A percentile compares a stretch with the other conserved stretches of the same genome.
Evolutionary conservation across 805 yeast genomes (phyloP).

Genomic region (Candida nitratophila): DNA sequence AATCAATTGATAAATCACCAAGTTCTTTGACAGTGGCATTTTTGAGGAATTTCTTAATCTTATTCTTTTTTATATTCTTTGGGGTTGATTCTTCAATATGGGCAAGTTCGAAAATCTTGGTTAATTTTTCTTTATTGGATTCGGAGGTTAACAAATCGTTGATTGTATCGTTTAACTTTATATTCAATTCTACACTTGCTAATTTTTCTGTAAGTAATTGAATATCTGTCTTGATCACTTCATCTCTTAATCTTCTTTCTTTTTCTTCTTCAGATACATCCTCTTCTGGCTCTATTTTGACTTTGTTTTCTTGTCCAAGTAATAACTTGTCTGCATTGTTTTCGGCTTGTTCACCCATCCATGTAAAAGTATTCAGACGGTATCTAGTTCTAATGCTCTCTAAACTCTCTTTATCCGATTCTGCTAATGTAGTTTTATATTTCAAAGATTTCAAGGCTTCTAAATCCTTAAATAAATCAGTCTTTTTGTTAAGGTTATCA

Average conservation of each 20-base stretch:
- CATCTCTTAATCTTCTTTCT: slow-evolving; percentile 22
- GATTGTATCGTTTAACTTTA: slow-evolving; percentile 12
- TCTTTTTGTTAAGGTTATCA: slow-evolving; percentile 8
- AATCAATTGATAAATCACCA: slow-evolving; percentile 15
- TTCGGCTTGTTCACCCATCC: background rate
- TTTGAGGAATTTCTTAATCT: slow-evolving; percentile 52
- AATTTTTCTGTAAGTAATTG: slow-evolving; percentile 16
- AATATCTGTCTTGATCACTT: slow-evolving; percentile 23
- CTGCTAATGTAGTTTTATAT: slow-evolving; percentile 6
- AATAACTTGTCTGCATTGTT: background rate
- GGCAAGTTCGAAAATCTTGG: background rate
- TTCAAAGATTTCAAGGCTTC: slow-evolving; percentile 12
- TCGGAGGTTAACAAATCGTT: slow-evolving; percentile 17
- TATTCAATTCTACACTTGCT: slow-evolving; percentile 11
- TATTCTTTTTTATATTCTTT: slow-evolving; percentile 58
- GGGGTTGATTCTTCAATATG: slow-evolving; percentile 27
- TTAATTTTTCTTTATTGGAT: background rate
- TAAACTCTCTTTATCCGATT: slow-evolving; percentile 30
- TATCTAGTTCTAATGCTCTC: slow-evolving; percentile 27
- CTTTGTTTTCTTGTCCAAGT: background rate
- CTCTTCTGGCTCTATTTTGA: slow-evolving; percentile 10
- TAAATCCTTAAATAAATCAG: slow-evolving; percentile 25
- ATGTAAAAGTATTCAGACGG: slow-evolving; percentile 11
- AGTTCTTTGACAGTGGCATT: slow-evolving; percentile 20
- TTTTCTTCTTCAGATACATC: slow-evolving; percentile 10